These are phyloP conservation scores for Candida jianshihensis DNA, from an alignment of 805 yeast genomes.

Conservation along the genomic window DNA sequence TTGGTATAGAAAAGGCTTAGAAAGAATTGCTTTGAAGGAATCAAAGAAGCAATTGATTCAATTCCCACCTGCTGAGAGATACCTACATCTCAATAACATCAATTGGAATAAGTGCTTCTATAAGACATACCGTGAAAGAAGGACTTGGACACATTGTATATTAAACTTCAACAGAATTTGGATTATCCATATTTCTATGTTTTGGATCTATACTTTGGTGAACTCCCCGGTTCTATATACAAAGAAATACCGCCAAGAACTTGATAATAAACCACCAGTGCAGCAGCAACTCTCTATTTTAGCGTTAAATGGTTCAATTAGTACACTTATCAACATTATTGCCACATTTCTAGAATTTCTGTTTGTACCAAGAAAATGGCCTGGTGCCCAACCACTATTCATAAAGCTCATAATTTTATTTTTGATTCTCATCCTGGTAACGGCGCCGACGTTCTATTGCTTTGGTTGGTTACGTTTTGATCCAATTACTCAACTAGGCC, in stretches of 20 bases:
- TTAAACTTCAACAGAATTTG: conserved; percentile 74
- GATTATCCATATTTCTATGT: conserved; percentile 67
- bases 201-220: conserved; percentile 70
- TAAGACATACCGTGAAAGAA: conserved; percentile 68
- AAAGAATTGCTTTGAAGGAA: conserved; percentile 41
- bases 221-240: conserved; percentile 68
- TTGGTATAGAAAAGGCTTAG: conserved; percentile 73
- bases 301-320: conserved; percentile 62
- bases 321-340: conserved; percentile 47
- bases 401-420: conserved; percentile 39
- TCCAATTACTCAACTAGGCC: conserved; percentile 26
- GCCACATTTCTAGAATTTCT: conserved; percentile 51
- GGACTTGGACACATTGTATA: conserved; percentile 72
- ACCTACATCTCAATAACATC: conserved; percentile 42
- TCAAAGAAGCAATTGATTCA: conserved; percentile 25
- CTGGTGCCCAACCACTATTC: conserved; percentile 58
- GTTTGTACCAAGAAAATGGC: conserved; percentile 68
- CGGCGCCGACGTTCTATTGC: conserved; percentile 48
- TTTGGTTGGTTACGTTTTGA: conserved; percentile 32
- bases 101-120: conserved; percentile 62
- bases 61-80: conserved; percentile 50
- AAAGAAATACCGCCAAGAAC: conserved; percentile 40
- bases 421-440: conserved; percentile 35
- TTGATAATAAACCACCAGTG: conserved; percentile 53
- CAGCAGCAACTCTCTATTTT: conserved; percentile 50